A percentile compares a stretch with the other conserved stretches of the same genome.
Evolutionary conservation across 208 protist species (phyloP).

Genomic region (Naegleria lovaniensis): DNA sequence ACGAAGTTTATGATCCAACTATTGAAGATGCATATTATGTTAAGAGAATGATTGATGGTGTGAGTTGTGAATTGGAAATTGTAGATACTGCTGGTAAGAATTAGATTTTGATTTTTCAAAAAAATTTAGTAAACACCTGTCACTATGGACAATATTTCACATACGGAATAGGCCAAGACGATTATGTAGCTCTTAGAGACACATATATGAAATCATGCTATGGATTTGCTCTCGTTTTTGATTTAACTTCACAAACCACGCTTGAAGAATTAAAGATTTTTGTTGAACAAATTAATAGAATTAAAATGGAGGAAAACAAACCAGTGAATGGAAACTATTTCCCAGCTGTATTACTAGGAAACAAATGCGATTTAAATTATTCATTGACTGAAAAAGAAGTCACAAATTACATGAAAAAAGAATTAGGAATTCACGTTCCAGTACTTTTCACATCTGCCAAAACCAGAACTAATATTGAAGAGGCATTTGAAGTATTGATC

Average conservation of each 20-base stretch:
- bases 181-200: neutral
- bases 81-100: conserved; percentile 63
- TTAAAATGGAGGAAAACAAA: neutral
- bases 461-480: neutral
- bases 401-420: neutral
- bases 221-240: neutral
- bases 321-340: neutral
- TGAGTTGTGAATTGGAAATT: conserved; percentile 58
- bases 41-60: conserved; percentile 54
- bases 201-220: neutral
- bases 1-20: neutral
- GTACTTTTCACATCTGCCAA: neutral
- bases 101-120: neutral
- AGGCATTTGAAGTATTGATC: neutral
- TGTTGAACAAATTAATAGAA: neutral
- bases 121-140: no score
- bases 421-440: neutral
- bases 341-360: neutral
- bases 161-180: neutral
- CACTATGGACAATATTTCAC: no score
- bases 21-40: neutral
- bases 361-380: neutral
- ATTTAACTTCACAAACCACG: neutral
- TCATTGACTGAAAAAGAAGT: neutral
- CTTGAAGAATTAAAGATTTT: neutral